phyloP scores from a whole-genome alignment of 2,329 filamentous ascomycete genomes.

The Helminthosporium solani region DNA sequence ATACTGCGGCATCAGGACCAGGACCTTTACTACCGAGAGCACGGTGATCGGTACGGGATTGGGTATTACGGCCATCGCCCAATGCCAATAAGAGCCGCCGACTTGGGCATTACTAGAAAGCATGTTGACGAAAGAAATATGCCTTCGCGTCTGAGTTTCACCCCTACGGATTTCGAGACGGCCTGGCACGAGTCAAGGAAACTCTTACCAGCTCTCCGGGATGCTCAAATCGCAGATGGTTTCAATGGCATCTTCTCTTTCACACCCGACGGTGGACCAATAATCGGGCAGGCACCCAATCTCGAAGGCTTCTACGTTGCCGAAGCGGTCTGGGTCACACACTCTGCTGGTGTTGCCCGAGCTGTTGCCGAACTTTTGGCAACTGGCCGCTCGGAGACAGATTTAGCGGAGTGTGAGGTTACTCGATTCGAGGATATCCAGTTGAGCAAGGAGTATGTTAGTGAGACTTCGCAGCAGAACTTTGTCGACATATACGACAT shows the following conservation, averaged over 20 bases:
- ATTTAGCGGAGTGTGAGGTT: slow-evolving; percentile 61
- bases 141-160: slow-evolving; percentile 64
- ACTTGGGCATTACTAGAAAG: slow-evolving; percentile 55
- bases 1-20: slow-evolving; percentile 65
- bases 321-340: slow-evolving; percentile 67
- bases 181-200: slow-evolving; percentile 60
- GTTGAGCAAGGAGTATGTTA: slow-evolving; percentile 56
- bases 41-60: slow-evolving; percentile 63
- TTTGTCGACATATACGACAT: slow-evolving; percentile 68
- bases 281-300: slow-evolving; percentile 59
- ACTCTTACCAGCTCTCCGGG: slow-evolving; percentile 54
- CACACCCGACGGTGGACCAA: slow-evolving; percentile 62
- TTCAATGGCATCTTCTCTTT: slow-evolving; percentile 69
- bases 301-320: slow-evolving; percentile 65
- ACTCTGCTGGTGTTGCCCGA: slow-evolving; percentile 63
- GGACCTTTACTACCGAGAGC: slow-evolving; percentile 65
- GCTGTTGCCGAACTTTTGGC: slow-evolving; percentile 62
- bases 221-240: slow-evolving; percentile 57
- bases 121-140: slow-evolving; percentile 61
- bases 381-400: slow-evolving; percentile 55
- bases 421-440: slow-evolving; percentile 64
- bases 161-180: slow-evolving; percentile 59
- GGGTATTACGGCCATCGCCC: slow-evolving; percentile 65
- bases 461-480: slow-evolving; percentile 60
- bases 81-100: slow-evolving; percentile 59